These are phyloP conservation scores for Solanum chacoense DNA, from an alignment of 305 asterid genomes.

Conservation along the genomic window DNA sequence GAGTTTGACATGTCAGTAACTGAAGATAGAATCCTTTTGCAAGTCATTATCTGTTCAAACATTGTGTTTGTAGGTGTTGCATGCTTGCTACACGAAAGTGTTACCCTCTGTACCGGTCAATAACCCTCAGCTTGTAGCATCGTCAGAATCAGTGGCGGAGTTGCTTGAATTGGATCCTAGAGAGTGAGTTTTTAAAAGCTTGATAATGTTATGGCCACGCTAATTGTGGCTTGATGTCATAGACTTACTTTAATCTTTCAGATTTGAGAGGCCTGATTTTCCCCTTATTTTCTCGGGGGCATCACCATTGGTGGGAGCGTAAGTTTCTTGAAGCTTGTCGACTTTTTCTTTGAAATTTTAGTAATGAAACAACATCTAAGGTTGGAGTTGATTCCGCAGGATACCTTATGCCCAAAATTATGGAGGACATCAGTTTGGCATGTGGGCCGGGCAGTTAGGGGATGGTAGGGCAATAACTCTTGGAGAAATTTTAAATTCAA, in stretches of 20 bases:
- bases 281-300: constrained; percentile 68
- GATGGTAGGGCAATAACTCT: constrained; percentile 94
- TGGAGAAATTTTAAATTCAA: constrained; percentile 72
- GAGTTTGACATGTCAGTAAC: not conserved
- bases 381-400: constrained; percentile 16
- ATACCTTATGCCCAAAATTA: constrained; percentile 83
- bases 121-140: constrained; percentile 77
- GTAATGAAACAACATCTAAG: not conserved
- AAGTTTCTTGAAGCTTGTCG: constrained; percentile 20
- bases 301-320: constrained; percentile 57
- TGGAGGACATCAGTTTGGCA: constrained; percentile 97
- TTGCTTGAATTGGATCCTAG: constrained; percentile 61
- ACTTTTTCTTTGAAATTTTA: not conserved
- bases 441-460: constrained; percentile 98
- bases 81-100: constrained; percentile 77
- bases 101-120: constrained; percentile 77
- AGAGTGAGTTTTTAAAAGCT: constrained; percentile 44
- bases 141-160: constrained; percentile 74
- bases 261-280: constrained; percentile 80
- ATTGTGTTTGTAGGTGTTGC: constrained; percentile 41
- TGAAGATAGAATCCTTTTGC: not conserved
- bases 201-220: not conserved
- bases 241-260: constrained; percentile 27
- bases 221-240: not conserved
- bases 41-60: not conserved